Conservation (phyloP, 805 yeast genomes). For the Diddensiella santjacobensis region DNA sequence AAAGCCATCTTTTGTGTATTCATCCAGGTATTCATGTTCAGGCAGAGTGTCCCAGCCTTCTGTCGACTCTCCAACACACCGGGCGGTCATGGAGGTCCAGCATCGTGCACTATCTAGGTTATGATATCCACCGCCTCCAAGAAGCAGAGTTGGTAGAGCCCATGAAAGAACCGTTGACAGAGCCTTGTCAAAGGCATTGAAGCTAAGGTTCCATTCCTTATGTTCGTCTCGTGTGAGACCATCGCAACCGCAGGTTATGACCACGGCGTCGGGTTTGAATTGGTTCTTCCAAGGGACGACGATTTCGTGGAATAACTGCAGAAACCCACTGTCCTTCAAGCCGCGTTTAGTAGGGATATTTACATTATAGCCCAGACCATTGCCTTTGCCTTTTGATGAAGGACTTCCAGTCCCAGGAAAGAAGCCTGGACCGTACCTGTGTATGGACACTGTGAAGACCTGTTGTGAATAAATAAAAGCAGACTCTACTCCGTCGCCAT, state of each 20-base stretch:
- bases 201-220: constrained; percentile 66
- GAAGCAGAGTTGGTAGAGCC: constrained; percentile 41
- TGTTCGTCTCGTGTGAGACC: constrained; percentile 64
- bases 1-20: constrained; percentile 43
- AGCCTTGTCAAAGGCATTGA: constrained; percentile 43
- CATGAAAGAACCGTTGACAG: constrained; percentile 32
- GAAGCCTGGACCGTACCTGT: constrained; percentile 61
- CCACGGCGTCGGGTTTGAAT: constrained; percentile 49
- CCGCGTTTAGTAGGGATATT: constrained; percentile 61
- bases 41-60: constrained; percentile 47
- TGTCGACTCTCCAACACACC: constrained; percentile 8
- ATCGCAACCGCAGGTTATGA: constrained; percentile 71
- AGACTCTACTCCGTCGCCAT: constrained; percentile 74
- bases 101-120: constrained; percentile 57
- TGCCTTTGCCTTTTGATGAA: constrained; percentile 39
- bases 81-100: constrained; percentile 45
- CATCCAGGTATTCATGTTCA: constrained; percentile 45
- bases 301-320: constrained; percentile 38
- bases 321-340: constrained; percentile 44
- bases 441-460: constrained; percentile 61
- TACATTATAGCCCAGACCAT: constrained; percentile 21
- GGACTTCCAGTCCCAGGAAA: constrained; percentile 68
- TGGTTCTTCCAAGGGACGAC: constrained; percentile 40
- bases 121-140: constrained; percentile 81
- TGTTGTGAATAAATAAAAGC: constrained; percentile 56